Evolutionary conservation across 2,329 filamentous ascomycete genomes (phyloP).

Genomic region (Aspergillus quadricinctus): DNA sequence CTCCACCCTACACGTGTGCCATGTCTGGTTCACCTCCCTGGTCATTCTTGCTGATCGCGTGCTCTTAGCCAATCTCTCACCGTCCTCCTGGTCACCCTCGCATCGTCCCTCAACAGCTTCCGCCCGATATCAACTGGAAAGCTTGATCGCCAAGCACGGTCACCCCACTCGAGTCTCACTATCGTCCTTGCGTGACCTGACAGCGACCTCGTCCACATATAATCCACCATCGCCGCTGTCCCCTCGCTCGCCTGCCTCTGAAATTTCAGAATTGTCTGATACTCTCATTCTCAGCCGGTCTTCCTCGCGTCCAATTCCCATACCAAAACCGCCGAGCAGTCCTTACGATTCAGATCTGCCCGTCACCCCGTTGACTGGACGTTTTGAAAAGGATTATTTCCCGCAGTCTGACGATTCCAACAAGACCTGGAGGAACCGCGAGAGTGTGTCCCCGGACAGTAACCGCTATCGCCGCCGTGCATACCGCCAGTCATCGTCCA

Average conservation of each 20-base stretch:
- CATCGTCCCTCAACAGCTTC: conserved; percentile 20
- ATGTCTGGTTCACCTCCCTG: conserved; percentile 18
- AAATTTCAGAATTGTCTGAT: conserved; percentile 22
- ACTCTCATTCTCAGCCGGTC: conserved; percentile 25
- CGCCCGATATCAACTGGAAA: conserved; percentile 34
- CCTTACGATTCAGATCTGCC: conserved; percentile 30
- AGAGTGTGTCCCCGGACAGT: conserved; percentile 11
- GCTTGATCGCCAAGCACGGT: conserved; percentile 35
- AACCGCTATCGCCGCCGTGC: conserved; percentile 13
- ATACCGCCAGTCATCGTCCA: conserved; percentile 11
- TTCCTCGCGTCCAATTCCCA: conserved; percentile 32
- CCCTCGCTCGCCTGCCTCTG: conserved; percentile 21
- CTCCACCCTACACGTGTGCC: conserved; percentile 28
- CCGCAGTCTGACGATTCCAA: conserved; percentile 26
- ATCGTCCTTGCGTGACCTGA: conserved; percentile 36
- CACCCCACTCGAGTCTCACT: conserved; percentile 36
- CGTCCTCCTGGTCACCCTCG: conserved; percentile 21
- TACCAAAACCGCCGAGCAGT: conserved; percentile 24
- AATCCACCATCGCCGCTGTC: conserved; percentile 26
- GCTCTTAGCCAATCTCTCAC: conserved; percentile 19
- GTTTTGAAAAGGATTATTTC: conserved; percentile 35
- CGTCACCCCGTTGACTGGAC: conserved; percentile 36
- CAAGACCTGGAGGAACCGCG: conserved; percentile 10
- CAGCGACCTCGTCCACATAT: conserved; percentile 35
- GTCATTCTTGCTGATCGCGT: conserved; percentile 24